These are phyloP conservation scores for Clonostachys chloroleuca DNA, from an alignment of 2,329 filamentous ascomycete species.

Conservation along the genomic window DNA sequence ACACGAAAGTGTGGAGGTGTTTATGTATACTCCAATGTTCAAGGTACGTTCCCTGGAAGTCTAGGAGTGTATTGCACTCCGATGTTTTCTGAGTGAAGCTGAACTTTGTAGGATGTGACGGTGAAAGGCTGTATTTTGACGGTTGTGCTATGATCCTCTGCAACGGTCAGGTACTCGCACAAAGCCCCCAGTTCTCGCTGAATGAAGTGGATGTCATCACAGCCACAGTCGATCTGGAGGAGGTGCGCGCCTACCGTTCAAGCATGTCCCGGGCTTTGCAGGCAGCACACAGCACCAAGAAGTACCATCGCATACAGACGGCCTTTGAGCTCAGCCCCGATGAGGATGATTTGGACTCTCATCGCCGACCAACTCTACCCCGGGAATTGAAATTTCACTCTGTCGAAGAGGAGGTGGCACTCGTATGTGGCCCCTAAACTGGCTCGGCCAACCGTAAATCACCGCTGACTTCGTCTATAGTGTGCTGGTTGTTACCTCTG, in stretches of 20 bases:
- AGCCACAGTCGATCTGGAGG: constrained; percentile 65
- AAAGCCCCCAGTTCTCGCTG: constrained; percentile 55
- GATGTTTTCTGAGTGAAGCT: background rate
- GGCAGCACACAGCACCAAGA: constrained; percentile 10
- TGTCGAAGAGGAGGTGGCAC: background rate
- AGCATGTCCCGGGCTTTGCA: constrained; percentile 53
- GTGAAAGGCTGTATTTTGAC: constrained; percentile 54
- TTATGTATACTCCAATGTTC: constrained; percentile 34
- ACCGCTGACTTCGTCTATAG: background rate
- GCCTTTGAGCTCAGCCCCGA: constrained; percentile 1
- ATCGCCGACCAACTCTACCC: background rate
- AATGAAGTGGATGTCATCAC: constrained; percentile 54
- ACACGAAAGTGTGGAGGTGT: constrained; percentile 58
- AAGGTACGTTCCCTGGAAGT: background rate
- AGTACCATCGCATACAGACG: background rate
- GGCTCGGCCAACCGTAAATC: background rate
- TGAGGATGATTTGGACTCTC: background rate
- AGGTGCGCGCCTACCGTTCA: constrained; percentile 58
- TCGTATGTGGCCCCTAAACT: background rate
- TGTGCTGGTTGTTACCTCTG: constrained; percentile 31
- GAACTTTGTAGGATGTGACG: constrained; percentile 12
- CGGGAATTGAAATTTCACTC: background rate
- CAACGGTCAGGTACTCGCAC: constrained; percentile 60
- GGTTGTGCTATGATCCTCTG: constrained; percentile 61
- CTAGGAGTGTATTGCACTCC: background rate